Evolutionary conservation across 2,329 filamentous ascomycete genomes (phyloP).

Genomic region (Mariannaea sp.): DNA sequence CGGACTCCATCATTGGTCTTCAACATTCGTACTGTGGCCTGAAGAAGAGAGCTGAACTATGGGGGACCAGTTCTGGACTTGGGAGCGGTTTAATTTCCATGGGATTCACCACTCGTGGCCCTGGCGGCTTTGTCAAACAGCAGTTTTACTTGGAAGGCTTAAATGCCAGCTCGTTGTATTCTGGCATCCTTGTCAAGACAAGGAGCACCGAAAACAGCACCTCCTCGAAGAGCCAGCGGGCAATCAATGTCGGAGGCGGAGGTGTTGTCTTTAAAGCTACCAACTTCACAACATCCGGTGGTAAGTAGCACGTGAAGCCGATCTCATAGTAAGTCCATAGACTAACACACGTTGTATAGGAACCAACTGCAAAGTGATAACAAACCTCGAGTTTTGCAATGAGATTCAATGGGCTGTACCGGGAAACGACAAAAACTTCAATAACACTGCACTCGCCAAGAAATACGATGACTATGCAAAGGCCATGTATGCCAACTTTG

Average conservation of each 20-base stretch:
- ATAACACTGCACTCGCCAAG: slow-evolving; percentile 64
- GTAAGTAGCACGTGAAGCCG: slow-evolving; percentile 52
- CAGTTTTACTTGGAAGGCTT: slow-evolving; percentile 85
- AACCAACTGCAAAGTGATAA: slow-evolving; percentile 83
- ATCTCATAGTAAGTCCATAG: background rate
- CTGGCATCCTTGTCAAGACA: slow-evolving; percentile 67
- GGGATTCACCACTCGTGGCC: slow-evolving; percentile 71
- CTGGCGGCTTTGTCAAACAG: slow-evolving; percentile 73
- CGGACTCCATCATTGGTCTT: slow-evolving; percentile 68
- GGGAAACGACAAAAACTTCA: slow-evolving; percentile 69
- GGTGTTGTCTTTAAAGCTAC: slow-evolving; percentile 74
- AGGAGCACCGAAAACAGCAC: slow-evolving; percentile 53
- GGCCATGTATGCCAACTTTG: slow-evolving; percentile 75
- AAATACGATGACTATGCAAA: slow-evolving; percentile 81
- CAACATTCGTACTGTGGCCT: slow-evolving; percentile 84
- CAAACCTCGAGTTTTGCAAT: slow-evolving; percentile 85
- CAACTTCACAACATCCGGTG: slow-evolving; percentile 76
- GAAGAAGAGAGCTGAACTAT: slow-evolving; percentile 66
- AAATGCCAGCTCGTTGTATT: slow-evolving; percentile 72
- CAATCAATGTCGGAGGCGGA: slow-evolving; percentile 66
- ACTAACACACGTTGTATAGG: slow-evolving; percentile 49
- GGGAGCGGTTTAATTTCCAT: slow-evolving; percentile 55
- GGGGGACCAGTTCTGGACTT: slow-evolving; percentile 57
- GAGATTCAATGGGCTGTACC: slow-evolving; percentile 92
- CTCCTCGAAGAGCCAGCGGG: slow-evolving; percentile 49